Conservation (phyloP, 2,329 filamentous ascomycete genomes). For the Colletotrichum spaethianum region DNA sequence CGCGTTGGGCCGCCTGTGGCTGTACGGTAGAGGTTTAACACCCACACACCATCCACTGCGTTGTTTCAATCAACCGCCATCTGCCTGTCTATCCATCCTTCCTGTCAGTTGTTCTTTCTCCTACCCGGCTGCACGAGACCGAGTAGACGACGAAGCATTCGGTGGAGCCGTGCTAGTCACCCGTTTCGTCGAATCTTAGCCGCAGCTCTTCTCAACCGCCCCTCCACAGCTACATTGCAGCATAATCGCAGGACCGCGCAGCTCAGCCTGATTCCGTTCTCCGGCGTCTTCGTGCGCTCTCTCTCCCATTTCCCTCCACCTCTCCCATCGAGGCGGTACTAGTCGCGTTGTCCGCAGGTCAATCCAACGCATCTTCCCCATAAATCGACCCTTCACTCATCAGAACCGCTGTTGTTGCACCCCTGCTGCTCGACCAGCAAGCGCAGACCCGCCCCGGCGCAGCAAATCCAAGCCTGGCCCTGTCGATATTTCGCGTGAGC, state of each 20-base stretch:
- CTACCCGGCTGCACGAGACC: conserved; percentile 17
- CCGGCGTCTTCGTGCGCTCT: conserved; percentile 1
- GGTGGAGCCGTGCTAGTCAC: conserved; percentile 35
- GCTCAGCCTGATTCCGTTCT: conserved; percentile 35
- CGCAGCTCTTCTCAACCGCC: conserved; percentile 37
- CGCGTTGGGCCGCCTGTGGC: conserved; percentile 1
- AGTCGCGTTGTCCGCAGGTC: conserved; percentile 32
- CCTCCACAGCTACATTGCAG: conserved; percentile 31
- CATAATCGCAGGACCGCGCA: conserved; percentile 35
- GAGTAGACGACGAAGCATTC: conserved; percentile 21
- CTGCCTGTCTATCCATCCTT: background rate
- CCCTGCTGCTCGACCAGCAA: conserved; percentile 29
- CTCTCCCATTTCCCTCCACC: background rate
- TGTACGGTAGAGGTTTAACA: conserved; percentile 12
- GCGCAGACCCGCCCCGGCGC: conserved; percentile 30
- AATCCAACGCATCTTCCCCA: conserved; percentile 29
- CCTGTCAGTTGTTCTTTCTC: conserved; percentile 15
- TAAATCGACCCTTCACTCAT: conserved; percentile 28
- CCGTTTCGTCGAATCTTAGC: conserved; percentile 40
- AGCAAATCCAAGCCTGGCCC: conserved; percentile 29
- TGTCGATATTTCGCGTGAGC: conserved; percentile 35
- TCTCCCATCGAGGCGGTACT: conserved; percentile 12
- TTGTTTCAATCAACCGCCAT: conserved; percentile 7
- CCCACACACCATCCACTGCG: conserved; percentile 8
- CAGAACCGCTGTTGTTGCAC: conserved; percentile 13